phyloP scores from a whole-genome alignment of 495 filamentous ascomycete genomes.

The Cercophora scortea region DNA sequence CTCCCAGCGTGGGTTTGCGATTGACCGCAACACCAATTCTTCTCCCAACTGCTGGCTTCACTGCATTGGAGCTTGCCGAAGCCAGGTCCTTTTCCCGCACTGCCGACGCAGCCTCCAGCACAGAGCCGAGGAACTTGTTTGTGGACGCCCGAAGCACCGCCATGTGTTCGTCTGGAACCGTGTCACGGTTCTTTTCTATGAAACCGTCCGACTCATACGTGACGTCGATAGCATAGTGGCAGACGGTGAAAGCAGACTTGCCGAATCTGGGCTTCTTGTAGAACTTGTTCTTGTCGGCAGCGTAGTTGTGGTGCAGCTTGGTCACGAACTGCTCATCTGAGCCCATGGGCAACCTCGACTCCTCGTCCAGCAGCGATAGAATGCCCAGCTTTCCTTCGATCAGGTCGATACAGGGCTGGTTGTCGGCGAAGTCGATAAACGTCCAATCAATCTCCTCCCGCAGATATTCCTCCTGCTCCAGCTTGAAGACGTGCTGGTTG shows the following conservation, averaged over 20 bases:
- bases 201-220: constrained; percentile 99
- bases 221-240: constrained; percentile 97
- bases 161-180: constrained; percentile 97
- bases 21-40: constrained; percentile 86
- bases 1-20: constrained; percentile 92
- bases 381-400: constrained; percentile 97
- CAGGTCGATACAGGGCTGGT: constrained; percentile 98
- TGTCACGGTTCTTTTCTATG: constrained; percentile 99
- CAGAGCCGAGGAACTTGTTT: constrained; percentile 77
- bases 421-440: constrained; percentile 99
- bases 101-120: constrained; percentile 74
- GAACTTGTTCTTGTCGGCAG: constrained; percentile 85
- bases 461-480: constrained; percentile 98
- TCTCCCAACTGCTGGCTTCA: constrained; percentile 65
- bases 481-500: constrained; percentile 99
- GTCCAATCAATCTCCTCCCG: constrained; percentile 98
- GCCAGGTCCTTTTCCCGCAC: constrained; percentile 82
- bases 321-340: constrained; percentile 96
- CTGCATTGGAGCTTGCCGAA: constrained; percentile 57
- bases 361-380: constrained; percentile 87
- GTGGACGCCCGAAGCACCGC: constrained; percentile 78
- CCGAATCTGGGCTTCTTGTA: constrained; percentile 98
- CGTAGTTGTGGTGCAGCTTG: constrained; percentile 94
- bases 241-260: constrained; percentile 96
- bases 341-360: constrained; percentile 92